Evolutionary conservation across 2,329 filamentous ascomycete genomes (phyloP).

Genomic region (Scedosporium boydii): DNA sequence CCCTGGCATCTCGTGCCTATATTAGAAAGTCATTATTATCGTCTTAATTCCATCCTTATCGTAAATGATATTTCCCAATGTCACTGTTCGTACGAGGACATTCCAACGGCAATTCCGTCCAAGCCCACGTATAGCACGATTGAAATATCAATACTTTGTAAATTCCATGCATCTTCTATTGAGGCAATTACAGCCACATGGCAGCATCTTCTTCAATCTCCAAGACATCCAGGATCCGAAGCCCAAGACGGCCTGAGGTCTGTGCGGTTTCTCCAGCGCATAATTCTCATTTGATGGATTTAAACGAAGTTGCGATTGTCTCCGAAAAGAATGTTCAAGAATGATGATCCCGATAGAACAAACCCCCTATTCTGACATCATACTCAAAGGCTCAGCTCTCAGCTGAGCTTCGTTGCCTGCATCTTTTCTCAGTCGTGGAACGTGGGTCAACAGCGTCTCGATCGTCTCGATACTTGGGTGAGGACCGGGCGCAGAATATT

Average conservation of each 20-base stretch:
- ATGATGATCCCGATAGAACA: neutral
- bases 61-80: too few species aligned
- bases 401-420: too few species aligned
- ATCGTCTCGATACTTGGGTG: neutral
- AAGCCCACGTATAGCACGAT: too few species aligned
- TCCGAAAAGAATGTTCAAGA: neutral
- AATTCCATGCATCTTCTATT: too few species aligned
- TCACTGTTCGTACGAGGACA: too few species aligned
- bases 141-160: too few species aligned
- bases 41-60: too few species aligned
- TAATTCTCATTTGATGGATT: neutral
- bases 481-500: neutral
- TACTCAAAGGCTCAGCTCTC: neutral
- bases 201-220: neutral
- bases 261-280: neutral
- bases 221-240: neutral
- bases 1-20: neutral
- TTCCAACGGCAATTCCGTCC: too few species aligned
- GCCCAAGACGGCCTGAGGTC: neutral
- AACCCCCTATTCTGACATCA: conserved; percentile 1
- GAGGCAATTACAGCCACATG: neutral
- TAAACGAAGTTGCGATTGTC: neutral
- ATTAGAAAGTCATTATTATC: too few species aligned
- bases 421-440: too few species aligned
- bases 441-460: neutral